phyloP scores from a whole-genome alignment of 352 stramenopile species.

The Albugo laibachii region DNA sequence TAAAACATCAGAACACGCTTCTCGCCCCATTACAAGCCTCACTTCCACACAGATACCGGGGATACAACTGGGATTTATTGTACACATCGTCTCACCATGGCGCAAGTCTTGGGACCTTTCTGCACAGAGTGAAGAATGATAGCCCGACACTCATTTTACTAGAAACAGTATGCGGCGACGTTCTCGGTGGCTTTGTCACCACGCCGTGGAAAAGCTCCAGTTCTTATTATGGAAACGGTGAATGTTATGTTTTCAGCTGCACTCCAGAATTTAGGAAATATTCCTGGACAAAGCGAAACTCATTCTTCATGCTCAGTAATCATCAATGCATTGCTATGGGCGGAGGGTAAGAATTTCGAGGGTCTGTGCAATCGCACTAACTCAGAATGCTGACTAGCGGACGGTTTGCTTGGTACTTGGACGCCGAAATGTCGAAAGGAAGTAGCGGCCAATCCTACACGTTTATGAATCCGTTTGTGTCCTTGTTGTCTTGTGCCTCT shows the following conservation, averaged over 20 bases:
- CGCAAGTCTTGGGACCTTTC: constrained; percentile 38
- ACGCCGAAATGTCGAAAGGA: constrained; percentile 38
- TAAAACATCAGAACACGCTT: constrained; percentile 14
- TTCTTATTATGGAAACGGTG: constrained; percentile 50
- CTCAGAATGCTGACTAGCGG: constrained; percentile 10
- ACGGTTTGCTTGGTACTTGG: constrained; percentile 44
- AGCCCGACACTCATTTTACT: constrained; percentile 31
- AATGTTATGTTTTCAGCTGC: constrained; percentile 55
- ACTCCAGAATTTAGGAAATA: constrained; percentile 36
- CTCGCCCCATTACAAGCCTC: constrained; percentile 40
- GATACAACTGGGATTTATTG: constrained; percentile 44
- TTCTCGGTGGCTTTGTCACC: constrained; percentile 40
- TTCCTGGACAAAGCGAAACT: constrained; percentile 32
- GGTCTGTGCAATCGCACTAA: background rate
- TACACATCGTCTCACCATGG: constrained; percentile 44
- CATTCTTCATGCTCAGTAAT: constrained; percentile 59
- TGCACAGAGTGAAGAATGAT: constrained; percentile 18
- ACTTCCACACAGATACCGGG: constrained; percentile 20
- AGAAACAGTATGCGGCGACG: constrained; percentile 33
- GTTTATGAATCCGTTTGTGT: constrained; percentile 21
- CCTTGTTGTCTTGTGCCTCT: background rate
- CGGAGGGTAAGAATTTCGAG: constrained; percentile 19
- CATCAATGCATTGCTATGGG: constrained; percentile 49
- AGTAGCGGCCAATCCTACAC: constrained; percentile 26
- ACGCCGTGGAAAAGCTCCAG: constrained; percentile 20